Evolutionary conservation across 1,284 basidiomycete species (phyloP).

Genomic region (Ustanciosporium gigantosporum): DNA sequence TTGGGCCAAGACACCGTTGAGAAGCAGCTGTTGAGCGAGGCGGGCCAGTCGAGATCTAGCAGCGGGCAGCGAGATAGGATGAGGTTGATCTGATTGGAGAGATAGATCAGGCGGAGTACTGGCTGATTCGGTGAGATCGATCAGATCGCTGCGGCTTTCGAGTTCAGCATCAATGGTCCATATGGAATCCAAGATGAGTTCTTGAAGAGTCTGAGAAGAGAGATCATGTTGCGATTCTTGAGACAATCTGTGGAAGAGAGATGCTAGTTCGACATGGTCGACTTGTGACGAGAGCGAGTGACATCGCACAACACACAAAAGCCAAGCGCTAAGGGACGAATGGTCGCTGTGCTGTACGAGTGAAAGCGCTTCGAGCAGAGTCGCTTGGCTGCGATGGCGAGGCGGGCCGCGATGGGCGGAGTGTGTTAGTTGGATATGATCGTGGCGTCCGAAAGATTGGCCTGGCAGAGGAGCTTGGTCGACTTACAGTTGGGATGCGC

Average conservation of each 20-base stretch:
- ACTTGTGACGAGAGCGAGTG: background rate
- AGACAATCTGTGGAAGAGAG: background rate
- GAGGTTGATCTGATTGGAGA: background rate
- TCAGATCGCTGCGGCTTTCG: constrained; percentile 43
- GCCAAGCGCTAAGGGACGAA: background rate
- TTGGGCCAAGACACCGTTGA: constrained; percentile 15
- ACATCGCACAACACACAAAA: background rate
- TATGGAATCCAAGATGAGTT: constrained; percentile 38
- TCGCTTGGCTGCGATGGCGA: background rate
- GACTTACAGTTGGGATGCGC: background rate
- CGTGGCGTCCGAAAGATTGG: background rate
- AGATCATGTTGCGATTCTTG: background rate
- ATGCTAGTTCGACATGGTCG: background rate
- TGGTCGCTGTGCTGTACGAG: background rate
- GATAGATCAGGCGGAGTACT: background rate
- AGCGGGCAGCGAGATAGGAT: background rate
- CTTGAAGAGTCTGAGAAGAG: background rate
- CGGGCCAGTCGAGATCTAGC: constrained; percentile 1
- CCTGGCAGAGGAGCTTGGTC: background rate
- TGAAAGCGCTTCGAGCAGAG: background rate
- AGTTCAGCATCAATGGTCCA: constrained; percentile 54
- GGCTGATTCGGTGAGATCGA: background rate
- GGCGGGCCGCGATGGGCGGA: background rate
- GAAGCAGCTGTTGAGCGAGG: constrained; percentile 4
- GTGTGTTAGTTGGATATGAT: background rate